Evolutionary conservation across 768 basidiomycete genomes (phyloP), one percentile per base, ranked within the genome.

Genomic region (Steccherinum ochraceum): DNA sequence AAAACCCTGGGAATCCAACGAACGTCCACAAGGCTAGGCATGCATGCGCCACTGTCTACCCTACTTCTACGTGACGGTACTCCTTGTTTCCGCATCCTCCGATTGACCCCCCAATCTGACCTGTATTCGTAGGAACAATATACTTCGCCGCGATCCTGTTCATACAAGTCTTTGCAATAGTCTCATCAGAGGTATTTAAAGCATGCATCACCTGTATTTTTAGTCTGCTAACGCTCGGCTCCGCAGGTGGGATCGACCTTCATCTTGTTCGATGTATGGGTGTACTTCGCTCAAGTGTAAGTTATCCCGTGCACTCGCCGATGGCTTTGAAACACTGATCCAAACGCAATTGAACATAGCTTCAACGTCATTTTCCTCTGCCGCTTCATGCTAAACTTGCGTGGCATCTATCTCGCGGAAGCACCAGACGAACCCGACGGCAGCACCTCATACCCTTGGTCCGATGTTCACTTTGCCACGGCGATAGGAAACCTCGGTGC

Each of bases 311-410:
- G n/a, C 35, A 18, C 10, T 48, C 23, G 23, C 21, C 10, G 19
- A 27, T 23, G 7, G 11, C 19, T 5, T n/a, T 43, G 35, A 39
- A 39, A 11, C 35, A 7, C 41, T 43, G 41, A 19, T 43, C 18
- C n/a, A n/a, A 18, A 7, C 18, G 18, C 7, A 43, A 10, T 43
- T 35, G 7, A 7, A 35, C 23, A 25, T 24, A 54, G 49, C 53
- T 20, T 55, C 46, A 55, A 44, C 20, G 50, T 51, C 21, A 51
- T 51, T 16, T 43, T 45, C 24, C 43, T 43, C 50, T 51, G 40
- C 19, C 53, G 49, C 24, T 55, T 55, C 41, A 55, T 55, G 35
- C 46, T 55, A 13, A 51, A 55, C 46, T 45, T 55, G 20, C 49
- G 53, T 3, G 49, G 49, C n/a, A 49, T 55, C 12, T 44, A 51